A percentile compares a stretch with the other conserved stretches of the same genome.
Evolutionary conservation across 2,329 filamentous ascomycete genomes (phyloP).

Genomic region (Colletotrichum zoysiae): DNA sequence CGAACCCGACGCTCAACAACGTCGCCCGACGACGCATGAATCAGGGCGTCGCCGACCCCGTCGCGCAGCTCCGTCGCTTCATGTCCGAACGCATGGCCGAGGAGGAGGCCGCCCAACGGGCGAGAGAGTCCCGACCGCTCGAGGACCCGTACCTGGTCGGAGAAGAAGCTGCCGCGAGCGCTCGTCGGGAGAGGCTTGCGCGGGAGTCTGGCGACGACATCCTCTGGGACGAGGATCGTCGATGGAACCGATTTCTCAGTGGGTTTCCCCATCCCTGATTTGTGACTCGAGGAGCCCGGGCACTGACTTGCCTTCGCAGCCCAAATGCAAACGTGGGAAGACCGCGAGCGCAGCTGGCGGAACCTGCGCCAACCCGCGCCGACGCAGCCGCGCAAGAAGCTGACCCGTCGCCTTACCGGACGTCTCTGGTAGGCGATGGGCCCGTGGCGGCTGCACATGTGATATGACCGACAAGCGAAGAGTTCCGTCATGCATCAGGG

Average conservation of each 20-base stretch:
- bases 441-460: slow-evolving; percentile 4
- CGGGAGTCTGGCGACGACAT: slow-evolving; percentile 67
- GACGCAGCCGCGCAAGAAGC: slow-evolving; percentile 50
- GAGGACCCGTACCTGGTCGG: slow-evolving; percentile 78
- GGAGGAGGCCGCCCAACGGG: slow-evolving; percentile 48
- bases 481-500: slow-evolving; percentile 35
- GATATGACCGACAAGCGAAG: slow-evolving; percentile 26
- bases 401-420: slow-evolving; percentile 56
- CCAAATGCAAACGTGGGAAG: slow-evolving; percentile 64
- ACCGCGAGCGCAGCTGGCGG: slow-evolving; percentile 63
- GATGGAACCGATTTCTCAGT: slow-evolving; percentile 73
- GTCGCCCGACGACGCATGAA: slow-evolving; percentile 73
- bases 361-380: slow-evolving; percentile 57
- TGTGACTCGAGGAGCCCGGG: not conserved
- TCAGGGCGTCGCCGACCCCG: slow-evolving; percentile 46
- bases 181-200: slow-evolving; percentile 68
- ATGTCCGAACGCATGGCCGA: slow-evolving; percentile 54
- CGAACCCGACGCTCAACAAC: slow-evolving; percentile 71
- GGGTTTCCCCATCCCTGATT: slow-evolving; percentile 47
- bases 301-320: slow-evolving; percentile 50
- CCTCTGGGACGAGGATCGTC: slow-evolving; percentile 67
- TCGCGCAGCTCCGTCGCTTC: slow-evolving; percentile 49
- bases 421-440: slow-evolving; percentile 42
- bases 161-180: slow-evolving; percentile 71
- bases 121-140: slow-evolving; percentile 58